phyloP scores from a whole-genome alignment of 495 filamentous ascomycete species.

The Neurospora discreta region DNA sequence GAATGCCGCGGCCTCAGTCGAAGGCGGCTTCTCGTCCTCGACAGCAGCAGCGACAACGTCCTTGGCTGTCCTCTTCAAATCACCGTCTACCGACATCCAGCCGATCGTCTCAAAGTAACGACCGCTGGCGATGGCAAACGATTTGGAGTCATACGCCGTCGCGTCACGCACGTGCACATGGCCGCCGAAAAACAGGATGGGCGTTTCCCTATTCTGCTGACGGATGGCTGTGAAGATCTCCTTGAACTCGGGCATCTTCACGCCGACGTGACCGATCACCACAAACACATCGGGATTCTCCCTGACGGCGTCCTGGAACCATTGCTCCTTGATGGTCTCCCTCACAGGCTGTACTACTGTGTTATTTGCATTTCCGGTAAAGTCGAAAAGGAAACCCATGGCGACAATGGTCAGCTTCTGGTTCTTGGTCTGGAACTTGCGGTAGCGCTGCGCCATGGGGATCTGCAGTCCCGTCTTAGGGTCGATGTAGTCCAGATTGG shows the following conservation, averaged over 20 bases:
- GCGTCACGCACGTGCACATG: constrained; percentile 88
- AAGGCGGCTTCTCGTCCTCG: constrained; percentile 1
- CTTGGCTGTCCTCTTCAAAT: constrained; percentile 30
- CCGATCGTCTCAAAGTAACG: constrained; percentile 97
- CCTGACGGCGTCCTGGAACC: constrained; percentile 80
- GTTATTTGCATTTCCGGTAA: constrained; percentile 79
- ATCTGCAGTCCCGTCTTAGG: constrained; percentile 54
- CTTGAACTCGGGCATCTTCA: constrained; percentile 67
- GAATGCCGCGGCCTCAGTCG: constrained; percentile 4
- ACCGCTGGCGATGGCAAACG: constrained; percentile 78
- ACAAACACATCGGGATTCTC: constrained; percentile 84
- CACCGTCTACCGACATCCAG: constrained; percentile 77
- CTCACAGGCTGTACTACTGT: constrained; percentile 71
- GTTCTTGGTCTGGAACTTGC: constrained; percentile 83
- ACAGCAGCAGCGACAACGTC: constrained; percentile 8
- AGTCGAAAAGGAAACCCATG: constrained; percentile 92
- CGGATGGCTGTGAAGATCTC: constrained; percentile 71
- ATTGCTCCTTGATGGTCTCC: constrained; percentile 67
- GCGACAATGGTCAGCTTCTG: constrained; percentile 73
- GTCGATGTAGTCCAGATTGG: constrained; percentile 83
- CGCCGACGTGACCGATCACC: constrained; percentile 75
- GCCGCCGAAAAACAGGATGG: constrained; percentile 90
- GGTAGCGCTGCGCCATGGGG: constrained; percentile 70
- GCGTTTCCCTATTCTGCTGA: constrained; percentile 60
- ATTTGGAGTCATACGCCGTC: constrained; percentile 64